A percentile compares a stretch with the other conserved stretches of the same genome.
Evolutionary conservation across 495 filamentous ascomycete species (phyloP).

Genomic region (Hapsidospora chrysogenum): DNA sequence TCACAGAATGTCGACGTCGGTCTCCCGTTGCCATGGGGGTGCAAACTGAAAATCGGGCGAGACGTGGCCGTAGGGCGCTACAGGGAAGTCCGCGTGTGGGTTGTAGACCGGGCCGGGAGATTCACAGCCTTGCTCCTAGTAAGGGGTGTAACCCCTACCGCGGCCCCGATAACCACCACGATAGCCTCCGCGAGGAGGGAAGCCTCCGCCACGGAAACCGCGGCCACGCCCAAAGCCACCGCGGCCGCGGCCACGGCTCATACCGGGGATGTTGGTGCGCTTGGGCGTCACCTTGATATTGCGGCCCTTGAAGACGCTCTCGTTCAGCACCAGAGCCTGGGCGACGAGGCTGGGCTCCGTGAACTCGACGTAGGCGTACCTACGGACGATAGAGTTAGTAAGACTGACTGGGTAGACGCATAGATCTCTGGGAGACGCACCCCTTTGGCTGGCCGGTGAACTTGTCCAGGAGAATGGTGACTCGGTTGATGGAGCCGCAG

Average conservation of each 20-base stretch:
- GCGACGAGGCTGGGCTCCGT: conserved; percentile 86
- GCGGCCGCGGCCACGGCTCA: conserved; percentile 60
- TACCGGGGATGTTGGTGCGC: conserved; percentile 89
- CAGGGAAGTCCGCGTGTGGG: no score
- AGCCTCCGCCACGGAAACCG: conserved; percentile 38
- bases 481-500: conserved; percentile 93
- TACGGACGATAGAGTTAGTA: conserved; percentile 18
- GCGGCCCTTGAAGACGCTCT: conserved; percentile 87
- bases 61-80: no score
- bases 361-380: conserved; percentile 98
- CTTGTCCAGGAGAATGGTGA: conserved; percentile 95
- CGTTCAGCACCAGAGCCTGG: conserved; percentile 87
- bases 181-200: conserved; percentile 53
- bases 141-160: conserved; percentile 65
- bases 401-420: not conserved
- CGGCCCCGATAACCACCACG: conserved; percentile 69
- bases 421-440: conserved; percentile 29
- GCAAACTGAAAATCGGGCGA: no score
- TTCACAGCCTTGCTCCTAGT: conserved; percentile 30
- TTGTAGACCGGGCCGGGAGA: conserved; percentile 1
- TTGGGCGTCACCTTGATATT: conserved; percentile 97
- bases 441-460: conserved; percentile 97
- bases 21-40: no score
- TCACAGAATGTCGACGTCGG: no score
- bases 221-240: conserved; percentile 39